phyloP scores from a whole-genome alignment of 306 rosid genomes.

The Pachyrhizus erosus region DNA sequence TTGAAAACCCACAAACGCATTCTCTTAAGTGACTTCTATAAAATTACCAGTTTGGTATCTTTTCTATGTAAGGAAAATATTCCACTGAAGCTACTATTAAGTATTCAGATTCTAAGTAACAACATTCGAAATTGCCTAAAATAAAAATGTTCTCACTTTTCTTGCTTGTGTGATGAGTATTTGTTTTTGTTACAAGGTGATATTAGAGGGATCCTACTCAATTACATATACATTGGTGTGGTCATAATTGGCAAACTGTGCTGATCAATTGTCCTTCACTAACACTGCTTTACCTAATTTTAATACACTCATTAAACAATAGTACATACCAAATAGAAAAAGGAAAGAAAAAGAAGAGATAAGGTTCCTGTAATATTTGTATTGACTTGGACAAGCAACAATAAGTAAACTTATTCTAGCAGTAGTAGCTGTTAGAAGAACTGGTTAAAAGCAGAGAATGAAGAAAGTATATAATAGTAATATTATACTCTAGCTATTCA shows the following conservation, averaged over 20 bases:
- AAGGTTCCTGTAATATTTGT: background rate
- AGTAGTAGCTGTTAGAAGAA: conserved; percentile 2
- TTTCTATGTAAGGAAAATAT: background rate
- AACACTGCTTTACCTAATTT: background rate
- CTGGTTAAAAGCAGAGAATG: conserved; percentile 9
- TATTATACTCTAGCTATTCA: conserved; percentile 13
- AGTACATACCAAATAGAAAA: background rate
- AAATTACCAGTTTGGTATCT: background rate
- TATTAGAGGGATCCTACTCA: background rate
- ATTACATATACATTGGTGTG: background rate
- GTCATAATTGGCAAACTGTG: conserved; percentile 20
- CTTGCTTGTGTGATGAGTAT: background rate
- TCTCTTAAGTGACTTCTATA: background rate
- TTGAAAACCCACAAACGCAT: background rate
- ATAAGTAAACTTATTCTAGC: background rate
- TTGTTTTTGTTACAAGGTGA: background rate
- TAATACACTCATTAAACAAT: background rate
- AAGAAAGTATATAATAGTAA: background rate
- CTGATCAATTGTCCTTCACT: background rate
- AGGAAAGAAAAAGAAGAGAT: background rate
- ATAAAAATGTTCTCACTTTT: conserved; percentile 1
- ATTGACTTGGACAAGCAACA: background rate
- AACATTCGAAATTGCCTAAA: background rate
- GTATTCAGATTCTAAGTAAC: background rate
- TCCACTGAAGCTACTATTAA: background rate